Evolutionary conservation across 73 alveolate genomes (phyloP).

Genomic region (Stentor roeselii): DNA sequence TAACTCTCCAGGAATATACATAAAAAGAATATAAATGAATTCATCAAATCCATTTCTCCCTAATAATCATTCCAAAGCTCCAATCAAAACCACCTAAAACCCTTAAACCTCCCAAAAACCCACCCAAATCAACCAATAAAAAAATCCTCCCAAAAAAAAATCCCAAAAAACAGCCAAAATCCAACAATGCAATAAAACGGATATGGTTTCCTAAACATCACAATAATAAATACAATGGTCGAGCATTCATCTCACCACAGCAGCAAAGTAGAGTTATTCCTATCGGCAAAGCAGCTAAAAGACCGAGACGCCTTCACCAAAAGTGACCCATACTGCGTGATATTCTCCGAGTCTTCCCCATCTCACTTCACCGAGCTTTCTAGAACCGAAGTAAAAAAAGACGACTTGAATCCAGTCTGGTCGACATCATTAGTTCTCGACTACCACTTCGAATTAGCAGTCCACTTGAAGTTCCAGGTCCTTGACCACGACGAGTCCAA

Average conservation of each 20-base stretch:
- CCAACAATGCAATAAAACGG: too few relatives aligned
- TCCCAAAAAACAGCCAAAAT: too few relatives aligned
- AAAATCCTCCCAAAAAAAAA: too few relatives aligned
- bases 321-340: slow-evolving; percentile 61
- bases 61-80: too few relatives aligned
- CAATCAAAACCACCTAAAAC: too few relatives aligned
- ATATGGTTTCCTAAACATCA: too few relatives aligned
- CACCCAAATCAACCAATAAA: too few relatives aligned
- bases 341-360: not conserved
- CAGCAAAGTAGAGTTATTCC: slow-evolving; percentile 53
- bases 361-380: slow-evolving; percentile 37
- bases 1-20: too few relatives aligned
- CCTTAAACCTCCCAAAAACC: too few relatives aligned
- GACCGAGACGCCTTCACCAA: slow-evolving; percentile 58
- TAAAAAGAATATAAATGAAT: too few relatives aligned
- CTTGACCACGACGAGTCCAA: slow-evolving; percentile 57
- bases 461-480: slow-evolving; percentile 51
- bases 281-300: slow-evolving; percentile 52
- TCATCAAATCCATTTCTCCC: too few relatives aligned
- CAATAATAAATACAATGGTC: not conserved
- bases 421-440: slow-evolving; percentile 51
- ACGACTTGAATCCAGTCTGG: slow-evolving; percentile 74
- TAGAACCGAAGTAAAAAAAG: slow-evolving; percentile 51
- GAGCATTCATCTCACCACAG: not conserved
- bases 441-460: slow-evolving; percentile 77